Percentiles rank a stretch among this genome's conserved stretches.
phyloP scores from a whole-genome alignment of 345 rosid species.

The Clausena lansium region DNA sequence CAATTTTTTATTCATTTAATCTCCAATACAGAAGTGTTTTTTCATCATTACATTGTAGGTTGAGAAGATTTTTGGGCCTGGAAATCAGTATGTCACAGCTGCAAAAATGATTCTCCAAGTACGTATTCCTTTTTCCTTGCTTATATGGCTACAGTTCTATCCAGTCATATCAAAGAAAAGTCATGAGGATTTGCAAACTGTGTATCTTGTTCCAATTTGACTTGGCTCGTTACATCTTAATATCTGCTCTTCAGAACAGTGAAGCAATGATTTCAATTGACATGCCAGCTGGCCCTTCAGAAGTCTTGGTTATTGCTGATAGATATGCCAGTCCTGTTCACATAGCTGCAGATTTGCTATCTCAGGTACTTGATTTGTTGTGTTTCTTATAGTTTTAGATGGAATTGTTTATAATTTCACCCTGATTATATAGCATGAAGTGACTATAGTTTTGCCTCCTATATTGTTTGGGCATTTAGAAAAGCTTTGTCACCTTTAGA shows the following conservation, averaged over 20 bases:
- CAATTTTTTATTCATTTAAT: neutral
- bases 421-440: neutral
- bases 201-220: neutral
- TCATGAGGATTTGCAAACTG: neutral
- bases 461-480: neutral
- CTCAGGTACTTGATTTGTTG: constrained; percentile 61
- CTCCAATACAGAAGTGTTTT: neutral
- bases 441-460: neutral
- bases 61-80: constrained; percentile 92
- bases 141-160: neutral
- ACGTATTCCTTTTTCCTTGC: constrained; percentile 17
- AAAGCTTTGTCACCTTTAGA: neutral
- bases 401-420: neutral
- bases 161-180: neutral
- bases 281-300: constrained; percentile 99
- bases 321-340: constrained; percentile 75
- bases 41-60: constrained; percentile 44
- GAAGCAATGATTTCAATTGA: constrained; percentile 99
- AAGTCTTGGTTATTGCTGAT: constrained; percentile 92
- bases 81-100: constrained; percentile 95
- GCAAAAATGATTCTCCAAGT: constrained; percentile 98
- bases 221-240: neutral
- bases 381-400: neutral
- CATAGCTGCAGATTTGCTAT: constrained; percentile 90
- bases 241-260: constrained; percentile 59